Evolutionary conservation across 495 filamentous ascomycete species (phyloP).

Genomic region (Neurospora terricola): DNA sequence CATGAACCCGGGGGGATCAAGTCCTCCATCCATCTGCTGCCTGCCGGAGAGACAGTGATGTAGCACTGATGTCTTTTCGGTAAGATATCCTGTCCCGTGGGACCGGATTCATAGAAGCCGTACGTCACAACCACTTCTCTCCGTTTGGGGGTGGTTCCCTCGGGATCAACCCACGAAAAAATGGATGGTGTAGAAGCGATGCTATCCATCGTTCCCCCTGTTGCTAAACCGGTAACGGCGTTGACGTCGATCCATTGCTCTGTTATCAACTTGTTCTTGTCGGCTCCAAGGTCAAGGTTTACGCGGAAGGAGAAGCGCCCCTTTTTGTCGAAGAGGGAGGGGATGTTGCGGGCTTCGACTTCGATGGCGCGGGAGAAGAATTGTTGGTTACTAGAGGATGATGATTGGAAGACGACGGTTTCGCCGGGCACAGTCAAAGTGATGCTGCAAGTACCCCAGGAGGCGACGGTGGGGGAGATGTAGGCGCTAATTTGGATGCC

Average conservation of each 20-base stretch:
- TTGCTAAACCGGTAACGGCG: conserved; percentile 35
- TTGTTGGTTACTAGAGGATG: not conserved
- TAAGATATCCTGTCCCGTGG: conserved; percentile 28
- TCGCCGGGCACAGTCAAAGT: not conserved
- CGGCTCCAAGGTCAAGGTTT: conserved; percentile 16
- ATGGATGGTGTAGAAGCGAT: conserved; percentile 35
- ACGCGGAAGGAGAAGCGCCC: conserved; percentile 41
- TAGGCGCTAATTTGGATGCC: not conserved
- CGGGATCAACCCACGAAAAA: conserved; percentile 19
- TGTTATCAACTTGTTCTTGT: not conserved
- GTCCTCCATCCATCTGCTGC: conserved; percentile 36
- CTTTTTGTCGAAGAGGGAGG: conserved; percentile 32
- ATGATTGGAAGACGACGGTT: not conserved
- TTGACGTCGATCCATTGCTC: conserved; percentile 38
- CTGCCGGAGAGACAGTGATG: conserved; percentile 36
- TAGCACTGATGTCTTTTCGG: conserved; percentile 43
- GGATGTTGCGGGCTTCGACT: conserved; percentile 35
- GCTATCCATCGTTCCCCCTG: conserved; percentile 36
- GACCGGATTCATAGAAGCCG: conserved; percentile 43
- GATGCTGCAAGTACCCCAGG: not conserved
- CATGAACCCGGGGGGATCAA: conserved; percentile 33
- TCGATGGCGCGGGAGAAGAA: conserved; percentile 25
- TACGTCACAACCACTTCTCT: conserved; percentile 30
- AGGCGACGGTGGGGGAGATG: not conserved
- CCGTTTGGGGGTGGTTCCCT: not conserved